These are phyloP conservation scores for Gossypium bickii DNA, from an alignment of 345 rosid genomes.

Conservation along the genomic window DNA sequence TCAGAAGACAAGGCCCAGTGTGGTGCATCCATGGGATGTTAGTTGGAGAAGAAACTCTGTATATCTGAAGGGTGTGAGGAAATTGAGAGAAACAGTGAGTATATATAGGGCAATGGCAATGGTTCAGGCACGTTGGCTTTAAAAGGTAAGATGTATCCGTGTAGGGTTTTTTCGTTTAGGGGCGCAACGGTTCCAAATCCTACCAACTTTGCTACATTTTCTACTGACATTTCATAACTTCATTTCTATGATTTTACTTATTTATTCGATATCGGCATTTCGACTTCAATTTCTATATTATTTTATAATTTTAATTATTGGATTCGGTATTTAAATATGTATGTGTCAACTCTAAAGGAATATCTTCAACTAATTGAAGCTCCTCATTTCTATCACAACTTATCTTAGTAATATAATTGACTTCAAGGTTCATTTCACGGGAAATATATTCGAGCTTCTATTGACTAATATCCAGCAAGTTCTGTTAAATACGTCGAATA, in stretches of 20 bases:
- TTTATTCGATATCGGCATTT: too few species aligned
- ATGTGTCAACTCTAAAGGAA: too few species aligned
- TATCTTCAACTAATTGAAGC: too few species aligned
- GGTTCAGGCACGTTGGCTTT: not conserved
- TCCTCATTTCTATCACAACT: too few species aligned
- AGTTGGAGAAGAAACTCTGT: not conserved
- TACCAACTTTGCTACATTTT: not conserved
- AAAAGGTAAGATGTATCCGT: not conserved
- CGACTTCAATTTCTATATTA: too few species aligned
- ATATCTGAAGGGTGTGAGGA: not conserved
- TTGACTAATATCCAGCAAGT: accelerated
- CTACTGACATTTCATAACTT: not conserved
- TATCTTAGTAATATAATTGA: too few species aligned
- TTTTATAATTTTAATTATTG: too few species aligned
- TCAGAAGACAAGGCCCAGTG: not conserved
- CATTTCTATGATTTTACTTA: not conserved
- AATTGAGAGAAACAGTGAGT: not conserved
- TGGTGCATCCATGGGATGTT: not conserved
- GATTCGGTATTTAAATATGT: too few species aligned
- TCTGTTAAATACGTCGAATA: too few species aligned
- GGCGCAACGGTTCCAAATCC: not conserved
- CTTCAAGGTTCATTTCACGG: too few species aligned
- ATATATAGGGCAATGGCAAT: not conserved
- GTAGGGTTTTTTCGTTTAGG: not conserved
- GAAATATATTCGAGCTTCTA: accelerated